Conservation (phyloP, 2,329 filamentous ascomycete genomes). For the Knoxdaviesia proteae region DNA sequence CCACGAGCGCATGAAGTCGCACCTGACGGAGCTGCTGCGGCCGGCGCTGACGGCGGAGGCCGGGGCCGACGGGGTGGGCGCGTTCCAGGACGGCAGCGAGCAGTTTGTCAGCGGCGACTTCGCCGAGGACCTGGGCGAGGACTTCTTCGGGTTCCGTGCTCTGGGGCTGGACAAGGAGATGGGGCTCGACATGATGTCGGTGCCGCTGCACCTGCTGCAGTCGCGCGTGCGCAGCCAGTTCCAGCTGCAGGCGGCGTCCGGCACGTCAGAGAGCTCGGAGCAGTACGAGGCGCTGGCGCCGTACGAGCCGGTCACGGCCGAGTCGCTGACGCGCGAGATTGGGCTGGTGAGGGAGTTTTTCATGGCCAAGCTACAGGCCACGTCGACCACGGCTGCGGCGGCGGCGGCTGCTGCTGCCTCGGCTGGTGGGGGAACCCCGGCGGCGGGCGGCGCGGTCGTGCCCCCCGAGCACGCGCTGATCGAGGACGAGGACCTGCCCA, state of each 20-base stretch:
- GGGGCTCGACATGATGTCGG: conserved; percentile 67
- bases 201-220: conserved; percentile 84
- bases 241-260: conserved; percentile 50
- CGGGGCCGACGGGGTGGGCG: conserved; percentile 64
- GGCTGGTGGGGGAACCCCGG: conserved; percentile 13
- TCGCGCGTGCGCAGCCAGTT: conserved; percentile 73
- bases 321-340: conserved; percentile 61
- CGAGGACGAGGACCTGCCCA: conserved; percentile 86
- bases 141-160: conserved; percentile 97
- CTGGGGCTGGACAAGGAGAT: conserved; percentile 83
- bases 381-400: conserved; percentile 23
- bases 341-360: conserved; percentile 85
- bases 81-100: conserved; percentile 91
- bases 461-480: conserved; percentile 81
- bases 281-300: conserved; percentile 48
- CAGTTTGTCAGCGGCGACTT: conserved; percentile 95
- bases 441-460: conserved; percentile 87
- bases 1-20: conserved; percentile 85
- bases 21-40: conserved; percentile 80
- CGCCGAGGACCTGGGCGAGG: conserved; percentile 90
- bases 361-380: conserved; percentile 67
- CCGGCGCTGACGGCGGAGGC: conserved; percentile 60
- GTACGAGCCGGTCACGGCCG: conserved; percentile 57
- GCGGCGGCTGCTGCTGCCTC: too few species aligned
- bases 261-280: conserved; percentile 33